These are phyloP conservation scores for Batrachochytrium dendrobatidis DNA, from an alignment of 371 early-diverging fungal genomes.

Conservation along the genomic window DNA sequence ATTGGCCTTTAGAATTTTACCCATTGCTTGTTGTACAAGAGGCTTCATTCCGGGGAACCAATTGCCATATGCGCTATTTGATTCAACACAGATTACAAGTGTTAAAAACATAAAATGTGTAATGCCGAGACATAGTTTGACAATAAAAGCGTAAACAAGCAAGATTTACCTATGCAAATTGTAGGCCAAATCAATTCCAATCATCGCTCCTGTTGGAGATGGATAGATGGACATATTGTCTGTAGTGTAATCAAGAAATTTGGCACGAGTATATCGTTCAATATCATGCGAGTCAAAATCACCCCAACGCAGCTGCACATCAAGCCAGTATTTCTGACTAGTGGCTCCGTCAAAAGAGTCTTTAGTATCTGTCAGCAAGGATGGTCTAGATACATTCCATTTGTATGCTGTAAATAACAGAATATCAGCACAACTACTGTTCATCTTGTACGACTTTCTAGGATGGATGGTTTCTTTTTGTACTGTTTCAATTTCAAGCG, in stretches of 20 bases:
- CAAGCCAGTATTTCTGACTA: conserved; percentile 96
- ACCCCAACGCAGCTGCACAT: conserved; percentile 98
- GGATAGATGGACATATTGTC: conserved; percentile 97
- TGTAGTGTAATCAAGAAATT: conserved; percentile 91
- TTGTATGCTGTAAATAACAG: conserved; percentile 94
- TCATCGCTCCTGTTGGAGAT: conserved; percentile 93
- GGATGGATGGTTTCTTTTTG: conserved; percentile 98
- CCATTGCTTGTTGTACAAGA: conserved; percentile 92
- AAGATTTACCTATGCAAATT: conserved; percentile 43
- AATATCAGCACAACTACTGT: conserved; percentile 76
- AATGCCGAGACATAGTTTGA: neutral
- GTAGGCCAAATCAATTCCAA: conserved; percentile 96
- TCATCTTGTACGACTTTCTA: conserved; percentile 98
- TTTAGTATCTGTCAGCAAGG: conserved; percentile 78
- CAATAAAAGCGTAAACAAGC: conserved; percentile 3
- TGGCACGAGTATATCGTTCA: conserved; percentile 95
- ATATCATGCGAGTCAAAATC: conserved; percentile 98
- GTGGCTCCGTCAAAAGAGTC: conserved; percentile 94
- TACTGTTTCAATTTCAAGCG: conserved; percentile 95
- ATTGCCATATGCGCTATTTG: conserved; percentile 72
- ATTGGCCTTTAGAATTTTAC: conserved; percentile 97
- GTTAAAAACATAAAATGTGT: neutral
- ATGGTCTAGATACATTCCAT: conserved; percentile 94
- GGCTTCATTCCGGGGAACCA: conserved; percentile 99
- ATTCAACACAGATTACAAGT: neutral